Evolutionary conservation across 495 filamentous ascomycete genomes (phyloP), one percentile per base, ranked within the genome.

Genomic region (Delitschia confertaspora): DNA sequence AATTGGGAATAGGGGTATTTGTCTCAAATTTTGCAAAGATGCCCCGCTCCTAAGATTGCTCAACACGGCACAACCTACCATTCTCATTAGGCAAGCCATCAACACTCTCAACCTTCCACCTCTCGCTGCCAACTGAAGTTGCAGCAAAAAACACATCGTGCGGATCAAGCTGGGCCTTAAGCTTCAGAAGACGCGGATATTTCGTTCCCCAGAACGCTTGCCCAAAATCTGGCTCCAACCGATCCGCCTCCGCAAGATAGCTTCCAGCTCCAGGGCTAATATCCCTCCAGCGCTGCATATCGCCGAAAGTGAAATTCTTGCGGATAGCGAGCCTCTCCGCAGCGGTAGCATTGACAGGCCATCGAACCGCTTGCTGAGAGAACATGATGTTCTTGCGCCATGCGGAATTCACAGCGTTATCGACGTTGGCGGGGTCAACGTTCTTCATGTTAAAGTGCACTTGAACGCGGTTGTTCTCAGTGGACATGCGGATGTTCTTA

Each of bases 371-470:
- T 24, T 47, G 44, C 14, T 56, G 37, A 6, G 49, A n/a, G 21
- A 51, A 47, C 5, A 51, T 34, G 16, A 47, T 40, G 14, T 43
- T 52, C 2, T 43, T 23, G 3, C 51, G 44, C 55, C 55, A 58
- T 6, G 51, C 55, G 9, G 55, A 30, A 25, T 58, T 58, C 16
- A 58, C 51, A 6, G 49, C 50, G 23, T 48, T 57, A 32, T 53
- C 44, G 13, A 44, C 43, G 14, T 48, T 48, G n/a, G 14, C 49
- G 2, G 43, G 43, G 23, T 48, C 43, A 33, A 47, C 43, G 14
- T 42, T 33, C 38, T 48, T 53, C 24, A 53, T 53, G 38, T 53
- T 53, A 26, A 53, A 53, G 20, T 47, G 43, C 3, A 53, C 44
- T 30, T 47, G 49, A 9, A 53, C 43, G 5, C 44, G 30, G 18